These are phyloP conservation scores for Calonectria honghensis DNA, from an alignment of 2,329 filamentous ascomycete genomes.

Conservation along the genomic window DNA sequence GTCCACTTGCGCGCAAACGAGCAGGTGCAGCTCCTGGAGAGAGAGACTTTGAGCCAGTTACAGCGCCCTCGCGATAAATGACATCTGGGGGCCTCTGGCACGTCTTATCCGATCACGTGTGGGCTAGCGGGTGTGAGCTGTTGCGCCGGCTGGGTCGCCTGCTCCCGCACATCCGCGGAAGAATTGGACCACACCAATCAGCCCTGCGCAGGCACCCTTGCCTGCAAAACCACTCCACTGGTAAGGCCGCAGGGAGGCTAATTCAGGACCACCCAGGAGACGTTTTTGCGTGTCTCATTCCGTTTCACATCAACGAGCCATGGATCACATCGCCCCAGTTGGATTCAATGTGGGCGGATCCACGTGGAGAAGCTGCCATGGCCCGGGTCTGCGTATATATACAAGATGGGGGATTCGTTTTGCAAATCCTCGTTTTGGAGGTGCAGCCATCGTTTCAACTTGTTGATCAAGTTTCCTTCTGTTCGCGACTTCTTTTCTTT, in stretches of 20 bases:
- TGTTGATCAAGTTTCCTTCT: slow-evolving; percentile 33
- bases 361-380: slow-evolving; percentile 10
- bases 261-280: slow-evolving; percentile 22
- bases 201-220: not conserved
- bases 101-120: slow-evolving; percentile 17
- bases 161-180: slow-evolving; percentile 23
- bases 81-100: slow-evolving; percentile 15
- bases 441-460: slow-evolving; percentile 21
- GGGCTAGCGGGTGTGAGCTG: not conserved
- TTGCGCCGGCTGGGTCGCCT: not conserved
- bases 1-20: not conserved
- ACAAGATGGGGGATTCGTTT: not conserved
- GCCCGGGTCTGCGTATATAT: not conserved
- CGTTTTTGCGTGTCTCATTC: not conserved
- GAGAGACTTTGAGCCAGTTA: not conserved
- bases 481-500: slow-evolving; percentile 19
- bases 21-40: too few species aligned
- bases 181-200: slow-evolving; percentile 23
- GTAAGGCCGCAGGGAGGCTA: not conserved
- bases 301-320: slow-evolving; percentile 29
- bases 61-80: slow-evolving; percentile 1
- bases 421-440: not conserved
- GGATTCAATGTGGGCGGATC: slow-evolving; percentile 30
- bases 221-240: not conserved
- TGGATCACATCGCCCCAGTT: slow-evolving; percentile 26